Conservation (phyloP, 1,284 basidiomycete species). For the Takashimella koratensis region DNA sequence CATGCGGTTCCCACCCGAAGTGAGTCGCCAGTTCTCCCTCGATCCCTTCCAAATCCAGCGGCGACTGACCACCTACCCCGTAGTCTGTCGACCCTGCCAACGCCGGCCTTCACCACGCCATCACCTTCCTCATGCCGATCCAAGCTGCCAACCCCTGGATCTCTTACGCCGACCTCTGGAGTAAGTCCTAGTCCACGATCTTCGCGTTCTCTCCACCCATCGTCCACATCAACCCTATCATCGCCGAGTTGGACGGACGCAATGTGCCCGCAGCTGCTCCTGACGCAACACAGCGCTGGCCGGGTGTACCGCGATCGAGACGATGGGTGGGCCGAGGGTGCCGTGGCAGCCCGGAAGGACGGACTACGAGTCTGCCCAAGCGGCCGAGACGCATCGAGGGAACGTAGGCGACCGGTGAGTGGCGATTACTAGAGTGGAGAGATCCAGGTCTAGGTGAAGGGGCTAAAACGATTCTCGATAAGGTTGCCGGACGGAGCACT, state of each 20-base stretch:
- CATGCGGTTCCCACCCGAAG: constrained; percentile 52
- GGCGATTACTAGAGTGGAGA: no score
- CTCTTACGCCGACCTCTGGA: constrained; percentile 53
- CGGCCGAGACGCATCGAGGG: constrained; percentile 46
- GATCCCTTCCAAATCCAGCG: neutral
- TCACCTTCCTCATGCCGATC: constrained; percentile 53
- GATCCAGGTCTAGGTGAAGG: no score
- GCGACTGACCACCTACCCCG: neutral
- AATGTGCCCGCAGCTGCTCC: neutral
- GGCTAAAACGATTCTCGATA: no score
- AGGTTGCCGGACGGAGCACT: constrained; percentile 53
- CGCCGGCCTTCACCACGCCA: constrained; percentile 53
- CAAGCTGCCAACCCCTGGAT: constrained; percentile 55
- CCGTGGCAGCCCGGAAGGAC: constrained; percentile 53
- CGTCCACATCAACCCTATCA: no score
- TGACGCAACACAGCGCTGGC: constrained; percentile 36
- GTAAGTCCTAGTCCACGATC: constrained; percentile 18
- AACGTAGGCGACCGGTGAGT: constrained; percentile 44
- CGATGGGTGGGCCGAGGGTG: constrained; percentile 53
- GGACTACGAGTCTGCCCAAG: constrained; percentile 50
- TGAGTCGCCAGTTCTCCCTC: constrained; percentile 3
- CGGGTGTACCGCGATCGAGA: constrained; percentile 53
- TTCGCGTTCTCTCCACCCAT: neutral
- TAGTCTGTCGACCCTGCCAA: constrained; percentile 47
- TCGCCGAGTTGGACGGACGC: no score